These are phyloP conservation scores for Sisymbrium altissimum DNA, from an alignment of 345 rosid genomes.

Conservation along the genomic window DNA sequence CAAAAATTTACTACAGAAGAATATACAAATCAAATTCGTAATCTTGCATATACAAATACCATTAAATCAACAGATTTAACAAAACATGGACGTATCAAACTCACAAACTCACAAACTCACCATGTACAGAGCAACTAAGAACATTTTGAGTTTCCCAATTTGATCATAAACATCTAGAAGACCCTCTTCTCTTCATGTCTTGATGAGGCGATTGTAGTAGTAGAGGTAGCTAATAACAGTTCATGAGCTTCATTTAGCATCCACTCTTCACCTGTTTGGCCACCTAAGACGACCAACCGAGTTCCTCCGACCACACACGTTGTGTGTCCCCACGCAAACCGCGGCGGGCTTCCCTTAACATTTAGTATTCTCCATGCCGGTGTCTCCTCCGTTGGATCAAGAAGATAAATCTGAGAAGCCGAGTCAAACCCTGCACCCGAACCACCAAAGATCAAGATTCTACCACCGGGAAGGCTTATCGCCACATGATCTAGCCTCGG, in stretches of 20 bases:
- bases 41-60: slow-evolving; percentile 9
- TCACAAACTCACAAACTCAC: slow-evolving; percentile 4
- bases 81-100: slow-evolving; percentile 17
- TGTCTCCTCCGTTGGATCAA: slow-evolving; percentile 82
- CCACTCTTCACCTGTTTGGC: slow-evolving; percentile 97
- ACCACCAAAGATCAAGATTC: slow-evolving; percentile 84
- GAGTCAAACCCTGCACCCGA: slow-evolving; percentile 91
- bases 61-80: not conserved
- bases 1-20: not conserved
- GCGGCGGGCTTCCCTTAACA: slow-evolving; percentile 75
- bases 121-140: slow-evolving; percentile 16
- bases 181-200: slow-evolving; percentile 1
- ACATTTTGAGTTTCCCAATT: slow-evolving; percentile 8
- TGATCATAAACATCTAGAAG: slow-evolving; percentile 8
- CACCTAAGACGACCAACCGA: slow-evolving; percentile 79
- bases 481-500: slow-evolving; percentile 95
- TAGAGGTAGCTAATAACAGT: slow-evolving; percentile 51
- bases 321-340: slow-evolving; percentile 95
- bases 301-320: slow-evolving; percentile 96
- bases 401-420: slow-evolving; percentile 80
- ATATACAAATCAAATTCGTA: slow-evolving; percentile 16
- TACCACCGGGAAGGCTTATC: slow-evolving; percentile 77
- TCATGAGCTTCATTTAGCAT: slow-evolving; percentile 93
- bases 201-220: not conserved
- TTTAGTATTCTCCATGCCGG: slow-evolving; percentile 87